Evolutionary conservation across 2,329 filamentous ascomycete genomes (phyloP).

Genomic region (Neopestalotiopsis sp.): DNA sequence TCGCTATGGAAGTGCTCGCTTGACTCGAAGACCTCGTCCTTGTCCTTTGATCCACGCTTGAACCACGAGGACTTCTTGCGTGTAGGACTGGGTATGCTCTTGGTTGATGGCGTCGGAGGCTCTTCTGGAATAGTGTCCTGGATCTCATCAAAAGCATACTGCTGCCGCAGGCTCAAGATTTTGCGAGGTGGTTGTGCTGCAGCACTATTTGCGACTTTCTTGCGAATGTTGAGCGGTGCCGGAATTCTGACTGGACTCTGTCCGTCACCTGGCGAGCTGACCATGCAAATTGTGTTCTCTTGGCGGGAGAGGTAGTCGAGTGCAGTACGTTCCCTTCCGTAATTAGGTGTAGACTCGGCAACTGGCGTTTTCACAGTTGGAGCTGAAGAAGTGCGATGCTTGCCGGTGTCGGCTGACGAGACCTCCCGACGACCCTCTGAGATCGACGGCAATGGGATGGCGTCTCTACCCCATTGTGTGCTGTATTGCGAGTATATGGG

Average conservation of each 20-base stretch:
- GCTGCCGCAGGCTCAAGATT: constrained; percentile 32
- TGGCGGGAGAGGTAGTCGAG: constrained; percentile 52
- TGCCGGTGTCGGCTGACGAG: constrained; percentile 32
- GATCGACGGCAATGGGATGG: constrained; percentile 54
- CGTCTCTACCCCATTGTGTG: constrained; percentile 41
- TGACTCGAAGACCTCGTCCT: constrained; percentile 27
- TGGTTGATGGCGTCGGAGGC: constrained; percentile 25
- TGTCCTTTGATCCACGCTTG: constrained; percentile 51
- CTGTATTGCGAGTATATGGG: constrained; percentile 51
- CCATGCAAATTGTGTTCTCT: constrained; percentile 60
- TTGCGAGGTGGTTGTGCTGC: constrained; percentile 22
- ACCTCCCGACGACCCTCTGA: constrained; percentile 42
- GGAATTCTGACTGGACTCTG: constrained; percentile 41
- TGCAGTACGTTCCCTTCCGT: constrained; percentile 39
- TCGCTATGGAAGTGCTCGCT: constrained; percentile 22
- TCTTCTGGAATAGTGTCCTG: constrained; percentile 24
- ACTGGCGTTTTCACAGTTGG: constrained; percentile 35
- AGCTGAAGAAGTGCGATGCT: constrained; percentile 52
- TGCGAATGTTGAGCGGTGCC: constrained; percentile 48
- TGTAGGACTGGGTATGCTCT: constrained; percentile 31
- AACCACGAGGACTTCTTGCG: constrained; percentile 61
- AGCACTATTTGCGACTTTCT: constrained; percentile 36
- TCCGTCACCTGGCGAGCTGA: constrained; percentile 51
- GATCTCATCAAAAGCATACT: constrained; percentile 32
- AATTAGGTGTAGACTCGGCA: constrained; percentile 26